Evolutionary conservation across 805 yeast species (phyloP).

Genomic region (Lipomyces yamadae): DNA sequence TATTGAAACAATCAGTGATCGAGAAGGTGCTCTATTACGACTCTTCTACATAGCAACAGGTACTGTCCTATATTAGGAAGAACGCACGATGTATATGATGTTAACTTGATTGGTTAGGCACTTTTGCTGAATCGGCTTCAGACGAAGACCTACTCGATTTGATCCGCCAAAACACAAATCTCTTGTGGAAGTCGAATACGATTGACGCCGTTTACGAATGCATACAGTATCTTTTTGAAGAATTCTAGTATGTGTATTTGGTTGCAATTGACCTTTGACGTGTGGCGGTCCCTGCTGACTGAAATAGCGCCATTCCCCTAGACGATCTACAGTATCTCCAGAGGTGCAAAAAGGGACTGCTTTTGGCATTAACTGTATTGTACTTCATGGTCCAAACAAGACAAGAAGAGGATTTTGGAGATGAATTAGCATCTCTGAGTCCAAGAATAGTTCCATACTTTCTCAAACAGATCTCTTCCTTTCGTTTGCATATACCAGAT

Average conservation of each 20-base stretch:
- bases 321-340: background rate
- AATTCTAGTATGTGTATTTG: conserved; percentile 15
- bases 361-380: conserved; percentile 23
- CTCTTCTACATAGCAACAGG: conserved; percentile 28
- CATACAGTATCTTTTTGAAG: conserved; percentile 13
- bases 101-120: conserved; percentile 11
- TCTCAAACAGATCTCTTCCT: conserved; percentile 19
- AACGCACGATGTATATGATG: background rate
- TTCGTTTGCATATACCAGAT: conserved; percentile 19
- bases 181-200: conserved; percentile 12
- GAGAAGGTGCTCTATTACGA: conserved; percentile 19
- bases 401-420: conserved; percentile 10
- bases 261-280: no score
- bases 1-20: background rate
- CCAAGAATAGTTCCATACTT: conserved; percentile 30
- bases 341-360: conserved; percentile 6
- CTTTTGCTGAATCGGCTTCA: conserved; percentile 19
- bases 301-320: background rate
- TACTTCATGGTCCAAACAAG: conserved; percentile 22
- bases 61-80: background rate
- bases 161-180: conserved; percentile 10
- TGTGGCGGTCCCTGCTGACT: background rate
- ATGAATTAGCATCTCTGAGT: conserved; percentile 5
- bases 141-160: conserved; percentile 17
- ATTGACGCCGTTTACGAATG: conserved; percentile 17